Conservation (phyloP, 768 basidiomycete genomes). For the Guyanaporus albipodus region DNA sequence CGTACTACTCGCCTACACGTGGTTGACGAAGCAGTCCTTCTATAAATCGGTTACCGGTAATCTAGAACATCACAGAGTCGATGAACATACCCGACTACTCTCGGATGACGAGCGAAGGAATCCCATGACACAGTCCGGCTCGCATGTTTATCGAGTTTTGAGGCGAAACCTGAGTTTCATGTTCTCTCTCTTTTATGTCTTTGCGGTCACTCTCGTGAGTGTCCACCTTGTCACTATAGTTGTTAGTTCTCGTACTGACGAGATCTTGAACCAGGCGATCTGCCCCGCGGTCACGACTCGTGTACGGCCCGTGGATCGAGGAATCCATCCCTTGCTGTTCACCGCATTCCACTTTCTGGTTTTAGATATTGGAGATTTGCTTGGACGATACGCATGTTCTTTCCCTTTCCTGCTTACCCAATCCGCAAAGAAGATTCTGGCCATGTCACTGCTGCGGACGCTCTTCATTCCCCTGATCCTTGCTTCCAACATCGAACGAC, state of each 20-base stretch:
- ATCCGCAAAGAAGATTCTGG: background rate
- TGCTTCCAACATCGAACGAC: slow-evolving; percentile 57
- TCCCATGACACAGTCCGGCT: background rate
- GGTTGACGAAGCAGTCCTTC: background rate
- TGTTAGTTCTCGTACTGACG: background rate
- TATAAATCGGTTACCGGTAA: background rate
- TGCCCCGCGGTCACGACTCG: background rate
- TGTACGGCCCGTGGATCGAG: background rate
- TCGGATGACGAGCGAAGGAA: background rate
- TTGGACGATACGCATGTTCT: slow-evolving; percentile 67
- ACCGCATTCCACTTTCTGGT: slow-evolving; percentile 65
- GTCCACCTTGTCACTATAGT: background rate
- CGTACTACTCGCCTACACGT: background rate
- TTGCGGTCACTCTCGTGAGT: background rate
- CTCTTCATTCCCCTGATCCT: background rate
- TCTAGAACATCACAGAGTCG: background rate
- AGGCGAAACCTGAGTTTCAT: slow-evolving; percentile 1
- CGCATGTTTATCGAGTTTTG: slow-evolving; percentile 1
- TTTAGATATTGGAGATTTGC: slow-evolving; percentile 67
- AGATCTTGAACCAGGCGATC: background rate
- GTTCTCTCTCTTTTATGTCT: background rate
- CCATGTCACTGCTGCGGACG: slow-evolving; percentile 2
- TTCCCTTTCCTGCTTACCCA: slow-evolving; percentile 68
- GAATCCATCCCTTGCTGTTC: slow-evolving; percentile 2
- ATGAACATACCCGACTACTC: background rate